Evolutionary conservation across 2,329 filamentous ascomycete species (phyloP), one percentile per base, ranked within the genome.

Genomic region (Aspergillus alliaceus): DNA sequence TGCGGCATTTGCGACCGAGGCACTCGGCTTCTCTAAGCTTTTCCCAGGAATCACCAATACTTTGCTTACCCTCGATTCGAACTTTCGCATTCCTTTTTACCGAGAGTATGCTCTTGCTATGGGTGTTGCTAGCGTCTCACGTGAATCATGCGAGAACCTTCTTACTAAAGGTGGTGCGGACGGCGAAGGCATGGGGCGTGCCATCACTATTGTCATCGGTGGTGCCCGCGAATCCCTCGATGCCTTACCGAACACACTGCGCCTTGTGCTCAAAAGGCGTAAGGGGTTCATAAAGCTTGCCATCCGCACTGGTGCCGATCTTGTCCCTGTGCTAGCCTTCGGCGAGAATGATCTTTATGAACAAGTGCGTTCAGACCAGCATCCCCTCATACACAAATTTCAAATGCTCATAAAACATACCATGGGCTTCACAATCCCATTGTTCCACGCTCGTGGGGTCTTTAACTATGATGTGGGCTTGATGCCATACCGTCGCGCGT

Each of bases 401-500:
- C 95, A 99, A 76, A 86, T 96, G 78, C 77, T 92, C 27, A 79
- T 96, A 56, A 93, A 98, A 76, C 90, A 89, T 65, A 80, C 89
- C 6, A 86, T 96, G 80, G 96, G 96, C 51, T 99, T 97, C 68
- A 98, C 95, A 0, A 82, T 98, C 11, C 93, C 95, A 1, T 83
- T 96, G 27, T 89, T 97, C 67, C 92, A 96, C 72, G 93, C 93
- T 2, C 80, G 93, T 25, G 93, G 93, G 12, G 88, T 98, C 39
- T 96, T 98, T 78, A 99, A 99, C 75, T 98, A 99, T 71, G 95
- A 99, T 72, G 91, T 97, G 14, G 95, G 95, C 4, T 79, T 98
- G 67, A 92, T 98, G 90, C 95, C 95, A 0, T 98, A 97, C 73
- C 86, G 95, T 12, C 82, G 88, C 51, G 88, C 91, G 11, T 80